Conservation (phyloP, 257 asterid genomes). For the Nicotiana tomentosiformis region DNA sequence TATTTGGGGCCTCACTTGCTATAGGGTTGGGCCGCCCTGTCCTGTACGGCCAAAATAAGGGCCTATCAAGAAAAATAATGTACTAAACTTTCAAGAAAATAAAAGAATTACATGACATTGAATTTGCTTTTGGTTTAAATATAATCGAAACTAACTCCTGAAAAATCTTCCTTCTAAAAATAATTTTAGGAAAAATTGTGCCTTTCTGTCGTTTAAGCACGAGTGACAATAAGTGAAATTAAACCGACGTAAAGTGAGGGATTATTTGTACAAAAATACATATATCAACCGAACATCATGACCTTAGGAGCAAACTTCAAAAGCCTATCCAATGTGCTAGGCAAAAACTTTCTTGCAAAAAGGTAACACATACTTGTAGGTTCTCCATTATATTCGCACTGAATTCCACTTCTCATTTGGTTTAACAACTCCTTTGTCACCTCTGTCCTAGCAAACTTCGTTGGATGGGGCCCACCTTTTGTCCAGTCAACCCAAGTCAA, state of each 20-base stretch:
- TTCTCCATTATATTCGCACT: constrained; percentile 56
- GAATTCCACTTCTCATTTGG: constrained; percentile 30
- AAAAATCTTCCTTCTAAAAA: background rate
- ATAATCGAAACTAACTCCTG: background rate
- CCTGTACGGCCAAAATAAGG: background rate
- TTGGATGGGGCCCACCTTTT: constrained; percentile 73
- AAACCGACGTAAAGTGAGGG: background rate
- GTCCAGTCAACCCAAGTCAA: constrained; percentile 95
- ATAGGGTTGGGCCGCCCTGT: too few relatives aligned
- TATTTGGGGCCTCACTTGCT: too few relatives aligned
- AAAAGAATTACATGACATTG: background rate
- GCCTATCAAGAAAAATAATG: background rate
- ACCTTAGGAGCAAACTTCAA: constrained; percentile 48
- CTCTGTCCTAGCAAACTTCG: constrained; percentile 36
- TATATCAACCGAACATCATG: constrained; percentile 26
- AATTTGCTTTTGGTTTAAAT: background rate
- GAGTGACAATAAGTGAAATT: background rate
- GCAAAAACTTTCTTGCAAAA: constrained; percentile 74
- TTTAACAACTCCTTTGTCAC: constrained; percentile 34
- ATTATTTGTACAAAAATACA: background rate
- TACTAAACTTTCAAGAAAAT: background rate
- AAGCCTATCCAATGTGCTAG: constrained; percentile 45
- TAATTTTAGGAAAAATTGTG: background rate
- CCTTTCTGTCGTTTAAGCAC: background rate
- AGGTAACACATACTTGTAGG: constrained; percentile 46